These are phyloP conservation scores for Diaporthe sp. DNA, from an alignment of 2,329 filamentous ascomycete species.

Conservation along the genomic window DNA sequence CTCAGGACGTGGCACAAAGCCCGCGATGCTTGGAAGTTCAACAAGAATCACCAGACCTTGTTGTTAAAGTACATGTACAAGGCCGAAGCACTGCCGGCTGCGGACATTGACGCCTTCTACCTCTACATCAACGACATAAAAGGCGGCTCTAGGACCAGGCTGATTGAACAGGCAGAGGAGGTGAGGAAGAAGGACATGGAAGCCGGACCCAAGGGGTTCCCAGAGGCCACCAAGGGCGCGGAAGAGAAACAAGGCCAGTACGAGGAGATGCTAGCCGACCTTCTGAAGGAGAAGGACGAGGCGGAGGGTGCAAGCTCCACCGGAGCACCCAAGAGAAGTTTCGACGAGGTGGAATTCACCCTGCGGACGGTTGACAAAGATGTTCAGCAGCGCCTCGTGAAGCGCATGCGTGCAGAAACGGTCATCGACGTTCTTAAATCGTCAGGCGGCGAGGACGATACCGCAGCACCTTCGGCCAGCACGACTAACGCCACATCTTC, in stretches of 20 bases:
- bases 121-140: constrained; percentile 85
- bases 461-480: constrained; percentile 45
- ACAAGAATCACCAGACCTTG: constrained; percentile 90
- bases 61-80: constrained; percentile 88
- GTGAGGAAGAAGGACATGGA: constrained; percentile 70
- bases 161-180: constrained; percentile 76
- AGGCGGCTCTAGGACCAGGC: constrained; percentile 77
- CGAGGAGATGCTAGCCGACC: constrained; percentile 66
- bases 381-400: constrained; percentile 69
- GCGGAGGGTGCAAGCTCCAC: constrained; percentile 48
- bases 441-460: constrained; percentile 60
- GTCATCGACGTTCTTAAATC: constrained; percentile 66
- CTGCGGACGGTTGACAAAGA: constrained; percentile 63
- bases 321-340: constrained; percentile 55
- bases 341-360: constrained; percentile 67
- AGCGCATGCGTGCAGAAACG: constrained; percentile 74
- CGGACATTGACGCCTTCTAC: constrained; percentile 78
- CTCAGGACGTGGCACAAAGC: constrained; percentile 80
- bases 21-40: constrained; percentile 89
- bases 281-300: constrained; percentile 55
- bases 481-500: constrained; percentile 47
- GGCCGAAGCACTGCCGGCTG: constrained; percentile 76
- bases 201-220: constrained; percentile 61
- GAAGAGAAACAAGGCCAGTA: constrained; percentile 69
- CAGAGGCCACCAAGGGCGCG: constrained; percentile 61